A percentile compares a stretch with the other conserved stretches of the same genome.
phyloP scores from a whole-genome alignment of 805 yeast species.

The Candida palmyrensis region DNA sequence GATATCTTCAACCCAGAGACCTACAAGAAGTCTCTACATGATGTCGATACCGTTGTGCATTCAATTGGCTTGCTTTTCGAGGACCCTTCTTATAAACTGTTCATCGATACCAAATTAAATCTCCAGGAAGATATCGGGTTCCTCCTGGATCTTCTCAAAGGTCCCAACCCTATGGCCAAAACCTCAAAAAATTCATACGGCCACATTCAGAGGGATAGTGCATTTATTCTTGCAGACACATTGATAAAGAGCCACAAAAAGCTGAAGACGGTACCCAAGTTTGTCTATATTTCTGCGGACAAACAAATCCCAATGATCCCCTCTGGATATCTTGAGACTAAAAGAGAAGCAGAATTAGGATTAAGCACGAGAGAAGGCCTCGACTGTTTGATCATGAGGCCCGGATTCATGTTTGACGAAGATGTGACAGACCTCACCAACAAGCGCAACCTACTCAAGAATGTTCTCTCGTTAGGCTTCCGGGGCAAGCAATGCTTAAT shows the following conservation, averaged over 20 bases:
- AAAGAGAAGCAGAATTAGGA: conserved; percentile 71
- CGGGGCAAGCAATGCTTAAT: conserved; percentile 40
- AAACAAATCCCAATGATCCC: conserved; percentile 64
- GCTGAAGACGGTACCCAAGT: conserved; percentile 13
- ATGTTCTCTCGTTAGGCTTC: conserved; percentile 38
- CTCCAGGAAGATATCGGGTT: conserved; percentile 26
- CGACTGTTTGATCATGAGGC: conserved; percentile 65
- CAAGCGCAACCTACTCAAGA: conserved; percentile 38
- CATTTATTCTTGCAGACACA: conserved; percentile 56
- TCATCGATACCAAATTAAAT: conserved; percentile 38
- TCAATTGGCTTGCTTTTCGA: conserved; percentile 75
- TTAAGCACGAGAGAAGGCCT: conserved; percentile 40
- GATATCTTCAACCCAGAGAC: conserved; percentile 63
- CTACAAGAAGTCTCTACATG: conserved; percentile 42
- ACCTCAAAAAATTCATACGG: conserved; percentile 47
- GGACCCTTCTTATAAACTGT: conserved; percentile 59
- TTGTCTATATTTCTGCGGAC: conserved; percentile 82
- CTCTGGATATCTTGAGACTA: conserved; percentile 64
- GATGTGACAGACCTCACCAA: conserved; percentile 19
- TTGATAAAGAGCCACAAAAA: conserved; percentile 31
- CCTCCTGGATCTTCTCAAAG: conserved; percentile 32
- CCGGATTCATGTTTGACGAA: conserved; percentile 79
- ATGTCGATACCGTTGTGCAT: conserved; percentile 70
- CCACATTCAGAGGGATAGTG: conserved; percentile 64
- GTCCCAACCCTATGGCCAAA: conserved; percentile 60